Evolutionary conservation across 2,329 filamentous ascomycete species (phyloP), one percentile per base, ranked within the genome.

Genomic region (Volutella citrinella): DNA sequence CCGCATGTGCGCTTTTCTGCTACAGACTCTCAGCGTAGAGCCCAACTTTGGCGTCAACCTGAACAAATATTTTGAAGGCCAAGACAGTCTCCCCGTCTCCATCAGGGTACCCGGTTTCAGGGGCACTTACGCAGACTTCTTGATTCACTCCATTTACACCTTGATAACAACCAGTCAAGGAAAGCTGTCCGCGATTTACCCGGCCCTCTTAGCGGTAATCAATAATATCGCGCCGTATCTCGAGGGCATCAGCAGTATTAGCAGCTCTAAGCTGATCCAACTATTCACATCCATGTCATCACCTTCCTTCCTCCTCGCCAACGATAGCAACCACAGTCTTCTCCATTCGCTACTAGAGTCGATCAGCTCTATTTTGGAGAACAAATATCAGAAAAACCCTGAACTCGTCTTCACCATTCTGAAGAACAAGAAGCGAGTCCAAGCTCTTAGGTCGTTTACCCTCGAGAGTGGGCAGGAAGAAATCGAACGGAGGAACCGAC

Each of bases 11-110:
- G 83, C 94, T n/a, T 97, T 98, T 59, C 75, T 97, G 26, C 67
- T 98, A 24, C 93, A 98, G 63, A 97, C 93, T 0, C 68, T 98
- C 54, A 97, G 91, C 53, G 89, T 94, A 4, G 93, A 97, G 63
- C 78, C 84, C 36, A 89, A 85, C 43, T 97, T 97, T 61, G 91
- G 89, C 19, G 78, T 84, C 55, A 91, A 88, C 51, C 71, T 98
- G 31, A 97, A 96, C 64, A 90, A 88, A 62, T 74, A 71, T 12
- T 97, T 98, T 49, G 83, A 89, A 43, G 85, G 82, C 2, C 91
- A 96, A 58, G 89, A 96, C 34, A 90, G 86, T 6, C 68, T 98
- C 12, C 93, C 93, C 10, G 63, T 77, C 12, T 83, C 80, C 29
- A 91, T 98, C 51, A 78, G 87, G 40, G 82, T 98, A 43, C 73